Evolutionary conservation across 2,329 filamentous ascomycete genomes (phyloP), one percentile per base, ranked within the genome.

Genomic region (Aspergillus neoniger): DNA sequence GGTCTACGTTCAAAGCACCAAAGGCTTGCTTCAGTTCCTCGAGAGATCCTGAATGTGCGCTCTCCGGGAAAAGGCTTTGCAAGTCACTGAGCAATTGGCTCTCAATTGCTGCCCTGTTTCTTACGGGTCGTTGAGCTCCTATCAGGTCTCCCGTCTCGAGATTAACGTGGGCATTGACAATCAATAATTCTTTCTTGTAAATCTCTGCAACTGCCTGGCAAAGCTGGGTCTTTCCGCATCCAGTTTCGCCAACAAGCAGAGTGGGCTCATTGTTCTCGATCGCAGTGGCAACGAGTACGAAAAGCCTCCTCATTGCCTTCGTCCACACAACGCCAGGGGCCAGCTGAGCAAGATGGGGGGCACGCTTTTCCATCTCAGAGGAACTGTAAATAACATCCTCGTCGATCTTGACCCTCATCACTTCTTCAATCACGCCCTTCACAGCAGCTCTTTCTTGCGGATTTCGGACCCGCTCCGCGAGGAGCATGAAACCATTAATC

Each of bases 81-180:
- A 97, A 76, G 68, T 90, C 87, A n/a, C 82, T 74, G 32, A 82
- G 80, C 30, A 98, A 79, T 1, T 85, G 76, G 28, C 89, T 86
- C 38, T 91, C 79, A 36, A 96, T 86, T 1, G 86, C 86, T 14
- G 88, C 86, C 44, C 93, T 86, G 73, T 98, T 98, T 64, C 96
- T 86, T 21, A 98, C 86, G 3, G 95, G 95, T 61, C 95, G 83
- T 75, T 99, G 95, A 3, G 95, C 95, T 65, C 95, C 95, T 66
- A 99, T 98, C 10, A 99, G 82, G 75, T 99, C 95, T 15, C 95
- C 94, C 0, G 96, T 98, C 75, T 99, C 96, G 0, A 95, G 93
- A 66, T 99, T 99, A 68, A 98, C 94, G 76, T 99, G 96, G 2
- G 96, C 95, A 72, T 99, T 99, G 70, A 99, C 89, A 67, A 94